Evolutionary conservation across 371 early-diverging fungal species (phyloP), one percentile per base, ranked within the genome.

Genomic region (Aphelidium insulamus): DNA sequence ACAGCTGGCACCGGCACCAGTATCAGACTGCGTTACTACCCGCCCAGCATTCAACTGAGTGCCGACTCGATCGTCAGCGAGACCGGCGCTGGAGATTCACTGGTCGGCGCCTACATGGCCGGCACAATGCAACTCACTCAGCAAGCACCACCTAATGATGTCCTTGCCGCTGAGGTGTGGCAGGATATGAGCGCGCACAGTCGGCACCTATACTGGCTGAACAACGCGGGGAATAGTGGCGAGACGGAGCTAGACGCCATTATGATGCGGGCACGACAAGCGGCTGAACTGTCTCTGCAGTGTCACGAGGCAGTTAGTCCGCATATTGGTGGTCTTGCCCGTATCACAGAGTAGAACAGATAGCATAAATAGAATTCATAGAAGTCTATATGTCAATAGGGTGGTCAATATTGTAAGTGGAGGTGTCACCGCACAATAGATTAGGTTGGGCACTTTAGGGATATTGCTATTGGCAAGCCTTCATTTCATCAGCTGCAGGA

Each of bases 31-130:
- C n/a, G n/a, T n/a, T n/a, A n/a, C n/a, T n/a, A n/a, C n/a, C n/a
- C n/a, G n/a, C n/a, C n/a, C n/a, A n/a, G n/a, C n/a, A n/a, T n/a
- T n/a, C n/a, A n/a, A n/a, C 40, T 63, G 17, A 40, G 44, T 11
- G 33, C 49, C 1, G 18, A 36, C 10, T 38, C 44, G 7, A 53
- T 69, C 25, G 45, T 50, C 32, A 71, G 61, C 38, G 75, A 72
- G 4, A 69, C 72, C 2, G 77, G 77, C 10, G 75, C 77, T 9
- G 77, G 77, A 5, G 77, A 76, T 18, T 19, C 45, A 14, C 10
- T 45, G 14, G 45, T 33, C 6, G 45, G 45, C 10, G 22, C 24
- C 26, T n/a, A n/a, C n/a, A n/a, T n/a, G n/a, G n/a, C n/a, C n/a
- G n/a, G n/a, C n/a, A n/a, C n/a, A n/a, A n/a, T n/a, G n/a, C 36